Conservation (phyloP, 352 stramenopile genomes). For the Globisporangium nunn region DNA sequence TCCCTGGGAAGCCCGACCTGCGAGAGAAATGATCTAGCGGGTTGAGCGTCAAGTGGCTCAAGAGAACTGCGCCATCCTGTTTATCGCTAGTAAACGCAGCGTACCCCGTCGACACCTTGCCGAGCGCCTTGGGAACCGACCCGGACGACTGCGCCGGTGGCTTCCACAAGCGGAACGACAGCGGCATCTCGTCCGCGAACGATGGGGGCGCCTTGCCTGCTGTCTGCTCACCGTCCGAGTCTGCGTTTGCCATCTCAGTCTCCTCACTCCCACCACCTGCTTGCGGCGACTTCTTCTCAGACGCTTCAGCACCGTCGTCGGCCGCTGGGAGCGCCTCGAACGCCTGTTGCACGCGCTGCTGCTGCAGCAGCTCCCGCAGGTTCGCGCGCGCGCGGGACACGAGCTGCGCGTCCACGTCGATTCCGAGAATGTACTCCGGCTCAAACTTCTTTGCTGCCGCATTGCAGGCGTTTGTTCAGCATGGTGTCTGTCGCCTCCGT, state of each 20-base stretch:
- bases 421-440: slow-evolving; percentile 51
- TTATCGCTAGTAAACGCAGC: slow-evolving; percentile 9
- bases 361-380: slow-evolving; percentile 59
- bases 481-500: background rate
- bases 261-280: background rate
- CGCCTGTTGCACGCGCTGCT: slow-evolving; percentile 46
- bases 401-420: slow-evolving; percentile 69
- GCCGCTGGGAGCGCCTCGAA: slow-evolving; percentile 32
- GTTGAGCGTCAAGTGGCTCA: background rate
- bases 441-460: slow-evolving; percentile 34
- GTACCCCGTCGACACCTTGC: slow-evolving; percentile 45
- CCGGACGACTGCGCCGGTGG: slow-evolving; percentile 24
- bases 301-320: background rate
- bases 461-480: background rate
- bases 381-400: slow-evolving; percentile 48
- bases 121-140: slow-evolving; percentile 31
- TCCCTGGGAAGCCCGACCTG: slow-evolving; percentile 60
- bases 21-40: too few relatives aligned
- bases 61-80: background rate
- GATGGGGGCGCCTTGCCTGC: background rate
- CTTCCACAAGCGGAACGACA: slow-evolving; percentile 72
- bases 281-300: background rate
- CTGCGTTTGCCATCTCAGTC: background rate
- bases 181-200: slow-evolving; percentile 41
- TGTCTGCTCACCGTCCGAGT: too few relatives aligned